A percentile compares a stretch with the other conserved stretches of the same genome.
Conservation (phyloP, 1,284 basidiomycete genomes). For the Pterulicium gracile region DNA sequence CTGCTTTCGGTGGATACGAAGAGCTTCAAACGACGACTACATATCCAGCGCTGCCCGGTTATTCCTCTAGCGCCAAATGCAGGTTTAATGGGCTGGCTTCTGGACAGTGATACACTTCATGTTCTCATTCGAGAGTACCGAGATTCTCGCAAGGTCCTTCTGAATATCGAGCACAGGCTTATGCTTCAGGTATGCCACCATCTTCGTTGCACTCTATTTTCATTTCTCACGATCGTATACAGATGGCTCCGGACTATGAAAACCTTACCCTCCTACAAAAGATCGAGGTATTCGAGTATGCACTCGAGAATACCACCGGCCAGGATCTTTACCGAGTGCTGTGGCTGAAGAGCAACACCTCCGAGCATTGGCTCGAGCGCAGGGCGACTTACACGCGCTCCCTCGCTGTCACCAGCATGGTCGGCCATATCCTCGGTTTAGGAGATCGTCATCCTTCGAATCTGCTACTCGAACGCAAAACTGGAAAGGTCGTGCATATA, state of each 20-base stretch:
- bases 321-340: conserved; percentile 98
- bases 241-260: conserved; percentile 99
- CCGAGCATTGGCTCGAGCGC: conserved; percentile 97
- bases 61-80: conserved; percentile 96
- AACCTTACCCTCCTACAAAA: conserved; percentile 92
- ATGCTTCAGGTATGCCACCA: conserved; percentile 81
- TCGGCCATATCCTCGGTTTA: conserved; percentile 93
- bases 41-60: conserved; percentile 90
- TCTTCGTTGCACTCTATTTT: conserved; percentile 3
- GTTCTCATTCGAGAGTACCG: conserved; percentile 95
- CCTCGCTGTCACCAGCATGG: conserved; percentile 93
- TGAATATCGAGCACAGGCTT: conserved; percentile 97
- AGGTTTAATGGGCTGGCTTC: conserved; percentile 92
- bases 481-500: conserved; percentile 94
- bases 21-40: conserved; percentile 93
- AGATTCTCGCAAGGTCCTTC: conserved; percentile 88
- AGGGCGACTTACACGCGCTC: conserved; percentile 96
- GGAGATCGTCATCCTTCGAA: conserved; percentile 99
- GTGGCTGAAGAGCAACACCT: conserved; percentile 93
- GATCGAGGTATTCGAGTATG: conserved; percentile 99
- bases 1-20: conserved; percentile 88
- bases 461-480: conserved; percentile 83
- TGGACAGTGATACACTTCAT: conserved; percentile 96
- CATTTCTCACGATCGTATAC: conserved; percentile 3
- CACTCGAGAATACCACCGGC: conserved; percentile 96